phyloP scores from a whole-genome alignment of 108 stramenopile genomes.

The Schizochytrium sp. region DNA sequence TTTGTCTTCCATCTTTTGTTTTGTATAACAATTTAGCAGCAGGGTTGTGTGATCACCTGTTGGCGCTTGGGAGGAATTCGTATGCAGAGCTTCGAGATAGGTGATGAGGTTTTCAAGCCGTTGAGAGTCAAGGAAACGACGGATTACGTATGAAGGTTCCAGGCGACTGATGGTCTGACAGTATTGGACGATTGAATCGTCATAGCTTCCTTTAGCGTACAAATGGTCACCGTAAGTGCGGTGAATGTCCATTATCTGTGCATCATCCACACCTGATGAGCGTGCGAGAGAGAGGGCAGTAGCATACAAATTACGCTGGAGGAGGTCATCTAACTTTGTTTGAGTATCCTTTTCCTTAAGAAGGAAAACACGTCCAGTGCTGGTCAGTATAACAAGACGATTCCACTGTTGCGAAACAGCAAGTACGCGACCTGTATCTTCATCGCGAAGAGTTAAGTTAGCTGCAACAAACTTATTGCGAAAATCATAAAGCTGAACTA shows the following conservation, averaged over 20 bases:
- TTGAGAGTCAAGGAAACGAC: constrained; percentile 89
- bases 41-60: constrained; percentile 72
- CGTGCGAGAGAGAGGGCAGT: constrained; percentile 91
- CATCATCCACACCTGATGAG: constrained; percentile 70
- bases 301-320: constrained; percentile 86
- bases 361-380: constrained; percentile 81
- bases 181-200: constrained; percentile 91
- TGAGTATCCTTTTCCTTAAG: constrained; percentile 86
- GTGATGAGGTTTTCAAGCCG: constrained; percentile 85
- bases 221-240: constrained; percentile 91
- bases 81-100: constrained; percentile 84
- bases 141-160: constrained; percentile 92
- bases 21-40: constrained; percentile 75
- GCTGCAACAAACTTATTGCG: constrained; percentile 41
- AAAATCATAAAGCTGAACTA: constrained; percentile 60
- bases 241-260: constrained; percentile 84
- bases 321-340: constrained; percentile 88
- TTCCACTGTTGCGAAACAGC: background rate
- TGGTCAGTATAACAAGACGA: constrained; percentile 65
- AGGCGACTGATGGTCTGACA: constrained; percentile 91
- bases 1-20: constrained; percentile 70
- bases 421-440: background rate
- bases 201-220: constrained; percentile 89
- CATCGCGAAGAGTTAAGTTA: background rate
- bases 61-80: constrained; percentile 58